These are phyloP conservation scores for Vaccinium vitisidaea DNA, from an alignment of 148 eudicot species.

Conservation along the genomic window DNA sequence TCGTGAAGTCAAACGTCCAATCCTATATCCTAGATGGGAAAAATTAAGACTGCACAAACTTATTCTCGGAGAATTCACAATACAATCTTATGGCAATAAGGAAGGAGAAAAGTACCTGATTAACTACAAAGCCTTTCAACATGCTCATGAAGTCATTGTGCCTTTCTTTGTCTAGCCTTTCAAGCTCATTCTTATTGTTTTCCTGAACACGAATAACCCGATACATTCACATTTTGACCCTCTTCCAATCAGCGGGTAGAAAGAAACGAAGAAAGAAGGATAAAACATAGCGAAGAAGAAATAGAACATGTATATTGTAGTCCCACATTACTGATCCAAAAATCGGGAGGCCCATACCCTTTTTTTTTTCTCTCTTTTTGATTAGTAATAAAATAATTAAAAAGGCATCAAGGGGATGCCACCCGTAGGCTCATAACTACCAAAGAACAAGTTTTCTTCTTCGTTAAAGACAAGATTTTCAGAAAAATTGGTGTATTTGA, in stretches of 20 bases:
- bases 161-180: constrained; percentile 76
- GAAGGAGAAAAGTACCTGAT: constrained; percentile 61
- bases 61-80: neutral
- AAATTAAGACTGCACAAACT: neutral
- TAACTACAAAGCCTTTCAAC: constrained; percentile 90
- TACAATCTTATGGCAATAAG: neutral
- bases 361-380: too few species aligned
- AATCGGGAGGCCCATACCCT: neutral
- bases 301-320: neutral
- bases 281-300: neutral
- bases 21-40: neutral
- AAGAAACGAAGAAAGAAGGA: neutral
- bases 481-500: neutral
- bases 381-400: too few species aligned
- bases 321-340: neutral
- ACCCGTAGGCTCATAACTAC: too few species aligned
- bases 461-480: neutral
- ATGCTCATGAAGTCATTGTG: constrained; percentile 78
- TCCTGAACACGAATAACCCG: constrained; percentile 44
- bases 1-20: too few species aligned
- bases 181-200: constrained; percentile 85
- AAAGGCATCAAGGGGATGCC: too few species aligned
- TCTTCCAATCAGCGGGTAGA: neutral
- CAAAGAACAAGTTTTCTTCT: too few species aligned
- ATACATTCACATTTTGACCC: constrained; percentile 8